phyloP scores from a whole-genome alignment of 1,284 basidiomycete genomes.

The Heterobasidion occidentale region DNA sequence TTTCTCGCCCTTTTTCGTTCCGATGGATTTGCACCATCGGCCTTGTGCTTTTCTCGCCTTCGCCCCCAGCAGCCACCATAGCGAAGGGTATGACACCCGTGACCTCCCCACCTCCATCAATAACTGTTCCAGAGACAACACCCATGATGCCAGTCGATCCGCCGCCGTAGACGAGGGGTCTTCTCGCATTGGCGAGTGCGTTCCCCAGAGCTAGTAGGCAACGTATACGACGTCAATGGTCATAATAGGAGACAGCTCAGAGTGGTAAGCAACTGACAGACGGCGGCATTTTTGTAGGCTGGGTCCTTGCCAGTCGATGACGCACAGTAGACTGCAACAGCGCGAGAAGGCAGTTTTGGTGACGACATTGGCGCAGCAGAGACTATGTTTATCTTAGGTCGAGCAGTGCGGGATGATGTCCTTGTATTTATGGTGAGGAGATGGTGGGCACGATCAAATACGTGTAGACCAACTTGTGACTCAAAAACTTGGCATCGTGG shows the following conservation, averaged over 20 bases:
- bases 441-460: too few species aligned
- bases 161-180: slow-evolving; percentile 82
- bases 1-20: slow-evolving; percentile 33
- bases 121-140: slow-evolving; percentile 62
- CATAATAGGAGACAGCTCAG: slow-evolving; percentile 1
- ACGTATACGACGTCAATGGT: background rate
- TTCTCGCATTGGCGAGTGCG: slow-evolving; percentile 57
- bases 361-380: background rate
- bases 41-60: slow-evolving; percentile 34
- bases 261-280: slow-evolving; percentile 32
- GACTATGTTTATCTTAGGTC: background rate
- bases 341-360: slow-evolving; percentile 13
- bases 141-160: slow-evolving; percentile 86
- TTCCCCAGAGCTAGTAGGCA: slow-evolving; percentile 53
- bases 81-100: slow-evolving; percentile 81
- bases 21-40: slow-evolving; percentile 22
- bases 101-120: slow-evolving; percentile 65
- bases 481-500: too few species aligned
- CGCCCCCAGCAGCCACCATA: slow-evolving; percentile 59
- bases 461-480: too few species aligned
- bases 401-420: background rate
- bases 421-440: too few species aligned
- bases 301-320: slow-evolving; percentile 59
- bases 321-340: slow-evolving; percentile 75
- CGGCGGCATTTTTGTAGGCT: slow-evolving; percentile 62